phyloP scores from a whole-genome alignment of 139 green algal species.

The Chlorella sp. region DNA sequence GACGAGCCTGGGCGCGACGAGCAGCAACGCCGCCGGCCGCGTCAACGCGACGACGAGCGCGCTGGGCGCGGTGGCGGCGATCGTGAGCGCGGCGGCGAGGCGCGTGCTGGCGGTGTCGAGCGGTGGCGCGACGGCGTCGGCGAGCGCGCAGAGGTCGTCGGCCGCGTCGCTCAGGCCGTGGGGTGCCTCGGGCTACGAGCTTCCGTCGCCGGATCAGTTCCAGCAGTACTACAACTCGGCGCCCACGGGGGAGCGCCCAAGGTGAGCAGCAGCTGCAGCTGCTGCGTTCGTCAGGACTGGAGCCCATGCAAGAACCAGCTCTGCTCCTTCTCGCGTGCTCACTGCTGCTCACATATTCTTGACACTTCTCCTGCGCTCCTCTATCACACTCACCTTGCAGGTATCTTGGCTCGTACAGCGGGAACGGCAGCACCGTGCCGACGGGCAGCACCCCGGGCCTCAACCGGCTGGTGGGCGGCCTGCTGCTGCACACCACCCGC shows the following conservation, averaged over 20 bases:
- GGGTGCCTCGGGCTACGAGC: neutral
- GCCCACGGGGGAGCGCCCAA: neutral
- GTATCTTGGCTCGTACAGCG: neutral
- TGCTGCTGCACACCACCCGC: conserved; percentile 37
- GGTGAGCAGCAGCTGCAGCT: neutral
- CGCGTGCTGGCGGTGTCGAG: no score
- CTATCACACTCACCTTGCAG: no score
- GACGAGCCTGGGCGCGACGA: neutral
- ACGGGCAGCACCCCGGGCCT: neutral
- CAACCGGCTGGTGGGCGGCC: conserved; percentile 33
- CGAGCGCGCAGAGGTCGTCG: neutral
- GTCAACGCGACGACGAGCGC: neutral
- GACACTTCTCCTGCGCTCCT: no score
- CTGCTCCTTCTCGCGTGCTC: no score
- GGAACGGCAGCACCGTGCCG: neutral
- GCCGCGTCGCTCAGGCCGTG: neutral
- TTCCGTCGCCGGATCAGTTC: neutral
- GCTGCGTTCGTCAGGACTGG: neutral
- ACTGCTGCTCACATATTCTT: no score
- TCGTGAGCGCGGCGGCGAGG: no score
- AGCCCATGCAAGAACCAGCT: neutral
- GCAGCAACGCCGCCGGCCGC: neutral
- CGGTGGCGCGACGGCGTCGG: no score
- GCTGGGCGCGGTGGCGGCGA: no score
- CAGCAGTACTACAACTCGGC: neutral